A percentile compares a stretch with the other conserved stretches of the same genome.
Evolutionary conservation across 305 asterid genomes (phyloP).

Genomic region (Solanum hybrid): DNA sequence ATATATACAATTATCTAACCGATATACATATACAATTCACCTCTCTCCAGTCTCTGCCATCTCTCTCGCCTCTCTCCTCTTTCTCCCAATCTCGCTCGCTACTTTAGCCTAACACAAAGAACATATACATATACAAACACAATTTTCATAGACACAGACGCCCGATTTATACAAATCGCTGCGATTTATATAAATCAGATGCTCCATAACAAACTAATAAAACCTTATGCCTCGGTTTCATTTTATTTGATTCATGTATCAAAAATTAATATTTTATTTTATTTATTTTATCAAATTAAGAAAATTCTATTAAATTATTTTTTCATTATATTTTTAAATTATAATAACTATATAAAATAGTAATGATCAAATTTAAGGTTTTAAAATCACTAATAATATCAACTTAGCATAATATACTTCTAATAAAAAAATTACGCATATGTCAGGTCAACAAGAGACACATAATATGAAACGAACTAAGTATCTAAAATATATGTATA

Average conservation of each 20-base stretch:
- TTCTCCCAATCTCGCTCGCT: too few relatives aligned
- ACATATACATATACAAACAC: too few relatives aligned
- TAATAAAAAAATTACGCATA: neutral
- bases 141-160: too few relatives aligned
- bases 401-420: neutral
- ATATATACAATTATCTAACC: too few relatives aligned
- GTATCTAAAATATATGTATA: neutral
- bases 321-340: neutral
- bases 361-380: neutral
- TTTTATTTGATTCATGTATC: neutral
- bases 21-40: too few relatives aligned
- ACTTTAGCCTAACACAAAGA: too few relatives aligned
- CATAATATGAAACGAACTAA: neutral
- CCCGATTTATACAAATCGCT: too few relatives aligned
- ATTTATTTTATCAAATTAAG: neutral
- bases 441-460: neutral
- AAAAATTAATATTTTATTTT: neutral
- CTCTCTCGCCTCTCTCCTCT: too few relatives aligned
- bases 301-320: neutral
- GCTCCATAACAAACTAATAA: too few relatives aligned
- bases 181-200: too few relatives aligned
- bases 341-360: neutral
- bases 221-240: neutral
- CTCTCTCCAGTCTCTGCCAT: too few relatives aligned
- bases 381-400: neutral